Conservation (phyloP, 495 filamentous ascomycete species). For the Xylaria bambusicola region DNA sequence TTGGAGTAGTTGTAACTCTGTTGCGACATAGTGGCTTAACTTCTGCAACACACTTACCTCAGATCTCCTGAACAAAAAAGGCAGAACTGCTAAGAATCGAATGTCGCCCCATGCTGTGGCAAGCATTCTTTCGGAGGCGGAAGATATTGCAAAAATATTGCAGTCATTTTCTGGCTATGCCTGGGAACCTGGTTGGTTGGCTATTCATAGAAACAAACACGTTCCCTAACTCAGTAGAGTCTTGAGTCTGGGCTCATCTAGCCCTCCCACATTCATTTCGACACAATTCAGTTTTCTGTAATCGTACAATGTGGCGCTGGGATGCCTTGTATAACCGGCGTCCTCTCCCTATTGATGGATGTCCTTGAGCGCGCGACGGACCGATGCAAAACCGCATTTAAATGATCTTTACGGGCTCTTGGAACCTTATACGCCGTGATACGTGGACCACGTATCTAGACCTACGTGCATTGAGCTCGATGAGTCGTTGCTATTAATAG, state of each 20-base stretch:
- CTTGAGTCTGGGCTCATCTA: slow-evolving; percentile 7
- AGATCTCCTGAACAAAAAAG: neutral
- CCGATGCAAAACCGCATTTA: neutral
- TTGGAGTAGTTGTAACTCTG: slow-evolving; percentile 1
- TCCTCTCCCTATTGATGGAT: neutral
- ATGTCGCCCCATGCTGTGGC: neutral
- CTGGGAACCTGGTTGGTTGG: neutral
- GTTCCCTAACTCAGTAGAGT: neutral
- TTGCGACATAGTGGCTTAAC: neutral
- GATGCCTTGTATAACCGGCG: neutral
- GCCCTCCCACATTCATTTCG: neutral
- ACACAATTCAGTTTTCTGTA: neutral
- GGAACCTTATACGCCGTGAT: too few relatives aligned
- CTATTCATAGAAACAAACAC: slow-evolving; percentile 13
- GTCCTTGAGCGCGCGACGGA: neutral
- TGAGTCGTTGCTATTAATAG: neutral
- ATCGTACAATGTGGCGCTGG: neutral
- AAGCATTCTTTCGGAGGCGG: slow-evolving; percentile 3
- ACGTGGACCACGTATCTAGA: too few relatives aligned
- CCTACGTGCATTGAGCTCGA: neutral
- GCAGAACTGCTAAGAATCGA: neutral
- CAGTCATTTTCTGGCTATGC: slow-evolving; percentile 5
- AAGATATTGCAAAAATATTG: neutral
- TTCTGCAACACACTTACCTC: neutral
- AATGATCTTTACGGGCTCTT: too few relatives aligned